phyloP scores from a whole-genome alignment of 2,329 filamentous ascomycete genomes.

The Lachnellula suecica region DNA sequence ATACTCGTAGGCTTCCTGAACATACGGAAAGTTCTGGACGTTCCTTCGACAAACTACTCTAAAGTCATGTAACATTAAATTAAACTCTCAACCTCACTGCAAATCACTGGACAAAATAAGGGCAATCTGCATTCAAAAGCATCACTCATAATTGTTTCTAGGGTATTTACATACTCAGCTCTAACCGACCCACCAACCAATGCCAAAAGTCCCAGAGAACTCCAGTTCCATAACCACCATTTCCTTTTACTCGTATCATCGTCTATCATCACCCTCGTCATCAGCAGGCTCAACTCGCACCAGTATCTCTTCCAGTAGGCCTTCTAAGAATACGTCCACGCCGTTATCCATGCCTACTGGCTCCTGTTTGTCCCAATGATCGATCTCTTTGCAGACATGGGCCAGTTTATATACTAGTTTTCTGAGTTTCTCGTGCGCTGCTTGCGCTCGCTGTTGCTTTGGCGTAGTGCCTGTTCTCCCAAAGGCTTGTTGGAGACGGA shows the following conservation, averaged over 20 bases:
- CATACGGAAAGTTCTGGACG: too few species aligned
- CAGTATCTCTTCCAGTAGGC: constrained; percentile 88
- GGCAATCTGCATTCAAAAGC: neutral
- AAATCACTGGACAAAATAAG: too few species aligned
- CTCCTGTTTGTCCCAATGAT: constrained; percentile 80
- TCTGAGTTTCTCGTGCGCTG: constrained; percentile 78
- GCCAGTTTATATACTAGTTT: constrained; percentile 80
- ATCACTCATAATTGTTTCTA: neutral
- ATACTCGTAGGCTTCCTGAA: too few species aligned
- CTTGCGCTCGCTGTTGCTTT: constrained; percentile 66
- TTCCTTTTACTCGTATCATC: constrained; percentile 14
- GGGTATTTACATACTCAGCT: neutral
- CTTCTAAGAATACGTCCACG: constrained; percentile 85
- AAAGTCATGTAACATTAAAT: too few species aligned
- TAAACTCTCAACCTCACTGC: too few species aligned
- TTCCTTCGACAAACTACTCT: too few species aligned
- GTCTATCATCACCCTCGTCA: constrained; percentile 28
- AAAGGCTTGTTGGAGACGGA: constrained; percentile 46
- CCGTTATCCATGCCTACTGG: constrained; percentile 93
- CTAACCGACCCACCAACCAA: neutral
- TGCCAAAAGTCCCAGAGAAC: neutral
- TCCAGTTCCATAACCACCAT: neutral
- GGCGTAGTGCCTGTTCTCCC: constrained; percentile 44
- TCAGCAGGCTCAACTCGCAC: constrained; percentile 84
- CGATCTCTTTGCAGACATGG: constrained; percentile 84